A percentile compares a stretch with the other conserved stretches of the same genome.
phyloP scores from a whole-genome alignment of 2,329 filamentous ascomycete genomes.

The Epichloe glyceriae region DNA sequence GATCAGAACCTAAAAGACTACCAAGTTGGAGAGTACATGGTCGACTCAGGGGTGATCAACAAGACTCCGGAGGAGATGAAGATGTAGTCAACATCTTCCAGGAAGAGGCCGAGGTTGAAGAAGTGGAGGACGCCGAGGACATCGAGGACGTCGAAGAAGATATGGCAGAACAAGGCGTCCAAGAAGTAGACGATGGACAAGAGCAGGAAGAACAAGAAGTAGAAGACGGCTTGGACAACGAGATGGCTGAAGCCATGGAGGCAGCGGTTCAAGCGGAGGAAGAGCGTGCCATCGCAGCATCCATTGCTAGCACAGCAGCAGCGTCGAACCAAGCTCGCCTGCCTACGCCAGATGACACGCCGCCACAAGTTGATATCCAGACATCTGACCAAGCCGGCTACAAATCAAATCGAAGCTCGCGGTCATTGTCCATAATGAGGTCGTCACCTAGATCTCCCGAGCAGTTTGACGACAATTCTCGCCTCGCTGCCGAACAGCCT shows the following conservation, averaged over 20 bases:
- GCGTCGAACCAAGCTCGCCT: conserved; percentile 31
- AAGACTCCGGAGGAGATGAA: not conserved
- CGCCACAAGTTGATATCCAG: conserved; percentile 22
- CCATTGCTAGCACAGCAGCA: conserved; percentile 20
- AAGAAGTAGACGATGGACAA: conserved; percentile 2
- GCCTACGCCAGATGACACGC: conserved; percentile 41
- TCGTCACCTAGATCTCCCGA: conserved; percentile 1
- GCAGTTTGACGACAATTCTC: not conserved
- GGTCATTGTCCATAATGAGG: not conserved
- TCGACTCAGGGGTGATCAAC: not conserved
- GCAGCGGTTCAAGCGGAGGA: conserved; percentile 5
- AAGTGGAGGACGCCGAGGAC: not conserved
- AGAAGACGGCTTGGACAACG: not conserved
- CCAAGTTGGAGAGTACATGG: not conserved
- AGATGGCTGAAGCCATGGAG: conserved; percentile 2
- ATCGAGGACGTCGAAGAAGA: conserved; percentile 6
- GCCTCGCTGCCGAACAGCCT: not conserved
- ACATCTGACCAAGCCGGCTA: conserved; percentile 7
- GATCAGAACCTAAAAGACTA: not conserved
- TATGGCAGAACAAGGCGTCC: not conserved
- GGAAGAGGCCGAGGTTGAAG: not conserved
- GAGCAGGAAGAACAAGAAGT: conserved; percentile 5
- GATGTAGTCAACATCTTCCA: not conserved
- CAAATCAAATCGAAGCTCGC: conserved; percentile 9
- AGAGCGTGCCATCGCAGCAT: conserved; percentile 7